phyloP scores from a whole-genome alignment of 176 grass and related monocot genomes.

The Triticum timopheevii region DNA sequence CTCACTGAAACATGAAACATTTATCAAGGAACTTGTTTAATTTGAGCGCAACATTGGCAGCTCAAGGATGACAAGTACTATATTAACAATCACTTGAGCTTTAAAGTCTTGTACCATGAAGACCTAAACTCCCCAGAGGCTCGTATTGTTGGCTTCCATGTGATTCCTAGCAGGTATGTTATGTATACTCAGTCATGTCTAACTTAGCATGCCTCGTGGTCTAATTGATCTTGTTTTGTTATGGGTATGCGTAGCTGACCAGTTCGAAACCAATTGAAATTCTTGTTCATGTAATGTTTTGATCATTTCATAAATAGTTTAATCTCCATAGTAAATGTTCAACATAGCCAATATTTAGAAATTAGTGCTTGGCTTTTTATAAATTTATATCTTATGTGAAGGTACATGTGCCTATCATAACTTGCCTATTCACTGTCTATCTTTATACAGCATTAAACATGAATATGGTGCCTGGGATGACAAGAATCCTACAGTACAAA shows the following conservation, averaged over 20 bases:
- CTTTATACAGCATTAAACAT: conserved; percentile 63
- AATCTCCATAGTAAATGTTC: not conserved
- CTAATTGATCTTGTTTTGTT: conserved; percentile 2
- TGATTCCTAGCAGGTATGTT: conserved; percentile 80
- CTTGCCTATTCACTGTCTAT: conserved; percentile 5
- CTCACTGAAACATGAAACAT: not conserved
- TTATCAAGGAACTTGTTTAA: conserved; percentile 25
- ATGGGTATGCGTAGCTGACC: not conserved
- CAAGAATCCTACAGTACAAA: conserved; percentile 57
- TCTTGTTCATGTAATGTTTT: conserved; percentile 15
- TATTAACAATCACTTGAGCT: conserved; percentile 80
- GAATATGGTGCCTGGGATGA: conserved; percentile 68
- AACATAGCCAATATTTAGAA: not conserved
- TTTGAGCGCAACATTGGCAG: conserved; percentile 42
- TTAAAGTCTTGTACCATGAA: conserved; percentile 77
- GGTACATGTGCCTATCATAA: conserved; percentile 7
- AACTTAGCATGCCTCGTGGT: not conserved
- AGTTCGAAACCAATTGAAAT: conserved; percentile 11
- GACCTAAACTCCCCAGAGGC: conserved; percentile 51
- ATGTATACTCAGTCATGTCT: conserved; percentile 8
- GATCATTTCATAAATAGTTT: not conserved
- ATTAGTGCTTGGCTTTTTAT: not conserved
- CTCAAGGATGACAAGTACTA: conserved; percentile 79
- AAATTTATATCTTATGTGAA: not conserved
- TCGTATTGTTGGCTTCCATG: conserved; percentile 88